Evolutionary conservation across 2,329 filamentous ascomycete genomes (phyloP).

Genomic region (Leptographium galeiforme): DNA sequence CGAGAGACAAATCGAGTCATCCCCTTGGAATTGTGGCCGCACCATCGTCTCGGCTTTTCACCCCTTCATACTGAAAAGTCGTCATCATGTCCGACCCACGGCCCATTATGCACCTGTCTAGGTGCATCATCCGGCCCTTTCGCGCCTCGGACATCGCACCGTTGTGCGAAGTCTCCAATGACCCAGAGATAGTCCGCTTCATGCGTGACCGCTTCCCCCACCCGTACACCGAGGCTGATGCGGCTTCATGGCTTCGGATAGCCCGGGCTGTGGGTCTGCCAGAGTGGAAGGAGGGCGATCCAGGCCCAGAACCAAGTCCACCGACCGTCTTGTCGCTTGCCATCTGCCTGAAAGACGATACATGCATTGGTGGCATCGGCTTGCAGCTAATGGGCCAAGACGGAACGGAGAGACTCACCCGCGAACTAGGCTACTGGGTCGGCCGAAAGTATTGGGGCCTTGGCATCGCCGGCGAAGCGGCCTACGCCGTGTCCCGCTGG

Average conservation of each 20-base stretch:
- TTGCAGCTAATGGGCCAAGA: slow-evolving; percentile 22
- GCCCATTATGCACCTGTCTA: slow-evolving; percentile 18
- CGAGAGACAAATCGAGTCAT: too few species aligned
- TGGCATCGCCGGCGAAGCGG: slow-evolving; percentile 29
- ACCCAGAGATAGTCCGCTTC: slow-evolving; percentile 21
- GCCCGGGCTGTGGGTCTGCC: slow-evolving; percentile 3
- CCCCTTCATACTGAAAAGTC: neutral
- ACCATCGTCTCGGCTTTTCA: too few species aligned
- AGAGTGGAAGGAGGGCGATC: neutral
- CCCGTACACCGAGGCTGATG: slow-evolving; percentile 29
- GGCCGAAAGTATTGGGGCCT: slow-evolving; percentile 28
- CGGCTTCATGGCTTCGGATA: slow-evolving; percentile 18
- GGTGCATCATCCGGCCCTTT: slow-evolving; percentile 27
- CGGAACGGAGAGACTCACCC: slow-evolving; percentile 22
- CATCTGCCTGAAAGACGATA: slow-evolving; percentile 19
- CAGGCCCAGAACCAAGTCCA: neutral
- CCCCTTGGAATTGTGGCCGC: too few species aligned
- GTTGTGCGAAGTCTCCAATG: slow-evolving; percentile 23
- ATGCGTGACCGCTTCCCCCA: slow-evolving; percentile 32
- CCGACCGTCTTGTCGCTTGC: slow-evolving; percentile 17
- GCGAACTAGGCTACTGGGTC: slow-evolving; percentile 38
- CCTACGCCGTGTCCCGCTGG: slow-evolving; percentile 26
- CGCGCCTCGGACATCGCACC: slow-evolving; percentile 23
- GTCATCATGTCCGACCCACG: neutral
- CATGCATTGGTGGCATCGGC: slow-evolving; percentile 28